These are phyloP conservation scores for Aureobasidium sp. DNA, from an alignment of 2,329 filamentous ascomycete species.

Conservation along the genomic window DNA sequence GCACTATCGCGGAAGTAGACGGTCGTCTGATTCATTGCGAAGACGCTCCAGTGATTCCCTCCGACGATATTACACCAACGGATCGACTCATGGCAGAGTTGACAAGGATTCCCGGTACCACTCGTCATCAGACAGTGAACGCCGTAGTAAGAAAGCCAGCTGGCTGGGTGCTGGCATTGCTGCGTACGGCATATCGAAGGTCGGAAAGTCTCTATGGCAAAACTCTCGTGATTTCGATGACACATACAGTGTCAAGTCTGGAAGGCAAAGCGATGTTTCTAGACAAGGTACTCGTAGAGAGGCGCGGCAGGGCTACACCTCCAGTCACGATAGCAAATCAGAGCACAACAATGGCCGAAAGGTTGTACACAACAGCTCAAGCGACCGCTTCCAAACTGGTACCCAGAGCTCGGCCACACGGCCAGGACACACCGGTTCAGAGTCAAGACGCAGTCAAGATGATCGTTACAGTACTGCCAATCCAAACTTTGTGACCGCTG, in stretches of 20 bases:
- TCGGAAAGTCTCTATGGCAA: conserved; percentile 46
- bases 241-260: conserved; percentile 51
- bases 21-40: conserved; percentile 35
- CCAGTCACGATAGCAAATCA: neutral
- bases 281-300: conserved; percentile 20
- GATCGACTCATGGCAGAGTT: conserved; percentile 34
- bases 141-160: conserved; percentile 29
- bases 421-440: neutral
- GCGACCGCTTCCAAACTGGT: neutral
- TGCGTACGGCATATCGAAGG: conserved; percentile 44
- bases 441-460: neutral
- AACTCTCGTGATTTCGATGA: conserved; percentile 50
- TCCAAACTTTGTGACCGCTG: neutral
- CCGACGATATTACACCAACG: conserved; percentile 18
- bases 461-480: neutral
- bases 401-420: neutral
- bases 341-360: neutral
- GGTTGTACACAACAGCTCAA: neutral
- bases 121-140: conserved; percentile 45
- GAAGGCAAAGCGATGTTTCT: conserved; percentile 32
- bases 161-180: conserved; percentile 48
- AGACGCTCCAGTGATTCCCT: conserved; percentile 28
- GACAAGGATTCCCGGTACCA: conserved; percentile 54
- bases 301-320: neutral
- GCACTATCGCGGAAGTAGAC: conserved; percentile 45